Conservation (phyloP, 148 eudicot species). For the Polygonum maritimum region DNA sequence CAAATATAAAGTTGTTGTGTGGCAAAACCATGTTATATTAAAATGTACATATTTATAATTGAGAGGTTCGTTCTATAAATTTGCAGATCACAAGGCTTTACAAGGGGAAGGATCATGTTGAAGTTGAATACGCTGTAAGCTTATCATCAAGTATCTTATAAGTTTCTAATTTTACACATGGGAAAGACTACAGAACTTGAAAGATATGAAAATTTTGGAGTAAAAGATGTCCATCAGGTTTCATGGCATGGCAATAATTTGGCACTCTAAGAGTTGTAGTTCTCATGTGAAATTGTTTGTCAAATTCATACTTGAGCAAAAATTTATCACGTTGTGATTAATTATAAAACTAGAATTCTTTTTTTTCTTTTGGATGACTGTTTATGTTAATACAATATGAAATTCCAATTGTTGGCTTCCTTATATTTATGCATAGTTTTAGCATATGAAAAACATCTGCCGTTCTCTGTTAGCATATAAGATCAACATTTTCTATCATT, state of each 20-base stretch:
- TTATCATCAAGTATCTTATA: neutral
- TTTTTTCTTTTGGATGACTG: neutral
- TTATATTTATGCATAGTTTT: neutral
- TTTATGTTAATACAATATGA: neutral
- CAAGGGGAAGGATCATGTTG: constrained; percentile 81
- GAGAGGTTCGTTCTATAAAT: neutral
- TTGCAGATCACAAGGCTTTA: neutral
- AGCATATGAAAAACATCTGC: too few species aligned
- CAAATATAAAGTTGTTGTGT: too few species aligned
- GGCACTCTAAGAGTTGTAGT: neutral
- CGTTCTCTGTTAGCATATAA: too few species aligned
- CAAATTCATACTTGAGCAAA: neutral
- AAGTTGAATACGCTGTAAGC: constrained; percentile 83
- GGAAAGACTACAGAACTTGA: neutral
- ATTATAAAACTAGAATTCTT: neutral
- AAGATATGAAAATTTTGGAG: neutral
- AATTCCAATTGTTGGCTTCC: neutral
- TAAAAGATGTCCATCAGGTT: neutral
- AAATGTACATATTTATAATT: neutral
- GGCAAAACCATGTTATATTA: too few species aligned
- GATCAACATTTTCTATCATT: neutral
- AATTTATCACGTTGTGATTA: neutral
- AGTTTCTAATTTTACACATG: neutral
- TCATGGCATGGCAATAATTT: neutral
- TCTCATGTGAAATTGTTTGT: neutral